phyloP scores from a whole-genome alignment of 2,329 filamentous ascomycete species.

The Cordyceps militaris region DNA sequence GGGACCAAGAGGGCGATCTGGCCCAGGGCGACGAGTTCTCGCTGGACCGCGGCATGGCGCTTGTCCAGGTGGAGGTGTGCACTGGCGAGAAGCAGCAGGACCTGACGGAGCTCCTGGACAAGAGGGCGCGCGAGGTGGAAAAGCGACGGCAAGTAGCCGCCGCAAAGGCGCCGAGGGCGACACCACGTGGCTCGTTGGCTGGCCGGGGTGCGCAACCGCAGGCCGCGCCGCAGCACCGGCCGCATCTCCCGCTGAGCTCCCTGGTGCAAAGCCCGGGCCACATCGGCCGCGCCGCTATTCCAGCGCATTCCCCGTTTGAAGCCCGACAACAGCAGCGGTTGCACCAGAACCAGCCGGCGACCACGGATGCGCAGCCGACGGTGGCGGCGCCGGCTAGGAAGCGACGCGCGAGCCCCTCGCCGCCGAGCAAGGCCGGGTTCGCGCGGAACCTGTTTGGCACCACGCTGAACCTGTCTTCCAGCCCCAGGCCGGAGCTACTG shows the following conservation, averaged over 20 bases:
- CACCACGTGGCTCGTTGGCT: slow-evolving; percentile 2
- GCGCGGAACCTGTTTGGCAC: slow-evolving; percentile 31
- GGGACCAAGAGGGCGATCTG: slow-evolving; percentile 61
- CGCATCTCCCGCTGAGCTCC: slow-evolving; percentile 36
- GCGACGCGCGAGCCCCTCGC: slow-evolving; percentile 23
- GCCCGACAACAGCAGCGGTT: slow-evolving; percentile 21
- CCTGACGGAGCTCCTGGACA: slow-evolving; percentile 66
- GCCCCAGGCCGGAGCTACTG: slow-evolving; percentile 14
- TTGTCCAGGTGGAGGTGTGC: slow-evolving; percentile 74
- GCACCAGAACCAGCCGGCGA: neutral
- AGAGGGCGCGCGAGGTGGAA: slow-evolving; percentile 52
- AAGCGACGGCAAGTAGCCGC: slow-evolving; percentile 39
- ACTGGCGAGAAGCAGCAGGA: slow-evolving; percentile 71
- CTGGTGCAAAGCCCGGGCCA: slow-evolving; percentile 25
- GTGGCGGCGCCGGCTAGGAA: slow-evolving; percentile 21
- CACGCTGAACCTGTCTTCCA: slow-evolving; percentile 24
- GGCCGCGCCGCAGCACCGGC: slow-evolving; percentile 28
- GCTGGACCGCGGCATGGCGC: slow-evolving; percentile 65
- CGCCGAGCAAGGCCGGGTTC: slow-evolving; percentile 27
- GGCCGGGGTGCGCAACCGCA: slow-evolving; percentile 17
- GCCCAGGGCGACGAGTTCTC: slow-evolving; percentile 76
- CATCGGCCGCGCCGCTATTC: slow-evolving; percentile 27
- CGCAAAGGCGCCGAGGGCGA: slow-evolving; percentile 26
- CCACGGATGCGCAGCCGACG: neutral
- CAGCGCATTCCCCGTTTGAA: slow-evolving; percentile 29